A percentile compares a stretch with the other conserved stretches of the same genome.
Evolutionary conservation across 495 filamentous ascomycete genomes (phyloP).

Genomic region (Penicillium argentinense): DNA sequence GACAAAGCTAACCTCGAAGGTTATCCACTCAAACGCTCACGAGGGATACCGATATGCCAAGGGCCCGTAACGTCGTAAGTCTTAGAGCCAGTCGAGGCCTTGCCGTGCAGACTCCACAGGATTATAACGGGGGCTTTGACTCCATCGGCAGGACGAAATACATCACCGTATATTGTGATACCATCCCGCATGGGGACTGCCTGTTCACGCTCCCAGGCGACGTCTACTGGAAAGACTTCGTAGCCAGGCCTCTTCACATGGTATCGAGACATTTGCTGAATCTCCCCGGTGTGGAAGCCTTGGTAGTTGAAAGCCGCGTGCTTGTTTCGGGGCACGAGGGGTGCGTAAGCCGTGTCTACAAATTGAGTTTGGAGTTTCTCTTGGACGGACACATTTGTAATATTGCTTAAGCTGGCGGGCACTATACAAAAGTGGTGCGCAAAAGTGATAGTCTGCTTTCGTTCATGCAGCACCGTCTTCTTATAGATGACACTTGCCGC

Average conservation of each 20-base stretch:
- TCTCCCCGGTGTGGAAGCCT: too few relatives aligned
- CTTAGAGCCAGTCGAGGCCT: slow-evolving; percentile 17
- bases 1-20: slow-evolving; percentile 44
- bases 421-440: too few relatives aligned
- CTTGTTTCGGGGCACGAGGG: too few relatives aligned
- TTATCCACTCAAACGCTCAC: slow-evolving; percentile 17
- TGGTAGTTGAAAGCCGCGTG: too few relatives aligned
- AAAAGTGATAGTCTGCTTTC: too few relatives aligned
- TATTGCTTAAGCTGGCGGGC: too few relatives aligned
- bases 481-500: too few relatives aligned
- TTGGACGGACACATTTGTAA: too few relatives aligned
- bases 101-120: slow-evolving; percentile 36
- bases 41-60: slow-evolving; percentile 17
- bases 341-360: too few relatives aligned
- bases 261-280: too few relatives aligned
- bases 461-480: too few relatives aligned
- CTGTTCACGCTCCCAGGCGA: slow-evolving; percentile 8
- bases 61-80: slow-evolving; percentile 16
- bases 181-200: slow-evolving; percentile 17
- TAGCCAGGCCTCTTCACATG: slow-evolving; percentile 4
- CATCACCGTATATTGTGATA: slow-evolving; percentile 22
- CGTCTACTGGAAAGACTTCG: slow-evolving; percentile 2
- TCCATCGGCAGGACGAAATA: slow-evolving; percentile 23
- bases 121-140: slow-evolving; percentile 33
- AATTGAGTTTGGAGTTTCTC: too few relatives aligned